Evolutionary conservation across 257 asterid species (phyloP).

Genomic region (Solanum pinnatisectum): DNA sequence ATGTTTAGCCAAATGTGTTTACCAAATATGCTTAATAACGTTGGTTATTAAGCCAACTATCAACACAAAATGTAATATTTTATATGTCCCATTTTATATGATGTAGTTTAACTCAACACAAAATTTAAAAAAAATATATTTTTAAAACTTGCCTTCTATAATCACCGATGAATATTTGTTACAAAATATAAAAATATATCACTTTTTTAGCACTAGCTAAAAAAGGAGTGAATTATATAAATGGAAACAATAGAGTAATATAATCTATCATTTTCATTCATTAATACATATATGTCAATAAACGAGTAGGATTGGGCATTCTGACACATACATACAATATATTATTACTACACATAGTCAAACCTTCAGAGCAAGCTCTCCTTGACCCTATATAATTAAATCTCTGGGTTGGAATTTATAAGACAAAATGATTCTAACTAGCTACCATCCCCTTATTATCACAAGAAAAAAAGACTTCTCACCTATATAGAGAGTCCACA

Average conservation of each 20-base stretch:
- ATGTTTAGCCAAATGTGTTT: not conserved
- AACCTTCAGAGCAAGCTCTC: not conserved
- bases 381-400: not conserved
- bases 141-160: too few species aligned
- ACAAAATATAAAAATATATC: too few species aligned
- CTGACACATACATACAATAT: not conserved
- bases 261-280: not conserved
- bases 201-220: too few species aligned
- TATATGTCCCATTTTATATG: too few species aligned
- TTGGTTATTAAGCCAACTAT: too few species aligned
- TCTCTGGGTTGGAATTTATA: not conserved
- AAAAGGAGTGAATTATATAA: too few species aligned
- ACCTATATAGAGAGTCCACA: not conserved
- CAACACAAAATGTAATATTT: not conserved
- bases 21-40: too few species aligned
- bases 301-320: not conserved
- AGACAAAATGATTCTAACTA: not conserved
- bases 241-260: not conserved
- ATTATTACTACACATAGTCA: not conserved
- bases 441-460: not conserved
- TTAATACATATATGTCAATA: not conserved
- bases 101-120: too few species aligned
- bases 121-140: too few species aligned
- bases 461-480: not conserved
- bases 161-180: too few species aligned